Conservation (phyloP, 1,139 yeast genomes). For the Suhomyces kunorum region DNA sequence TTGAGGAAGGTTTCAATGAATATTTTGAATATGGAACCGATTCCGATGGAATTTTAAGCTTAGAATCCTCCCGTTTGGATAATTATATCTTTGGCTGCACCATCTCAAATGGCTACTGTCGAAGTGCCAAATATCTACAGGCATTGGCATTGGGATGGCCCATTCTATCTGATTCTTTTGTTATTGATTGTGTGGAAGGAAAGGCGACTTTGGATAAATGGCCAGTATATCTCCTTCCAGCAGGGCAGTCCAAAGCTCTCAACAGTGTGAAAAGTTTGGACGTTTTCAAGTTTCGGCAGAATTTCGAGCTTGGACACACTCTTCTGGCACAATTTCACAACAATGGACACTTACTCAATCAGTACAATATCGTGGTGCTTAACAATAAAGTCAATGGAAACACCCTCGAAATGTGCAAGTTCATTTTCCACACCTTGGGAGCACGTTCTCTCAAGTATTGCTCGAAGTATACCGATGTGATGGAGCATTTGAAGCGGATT, state of each 20-base stretch:
- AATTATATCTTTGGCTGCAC: conserved; percentile 60
- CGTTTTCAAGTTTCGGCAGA: conserved; percentile 38
- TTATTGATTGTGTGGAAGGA: conserved; percentile 52
- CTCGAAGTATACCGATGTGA: conserved; percentile 12
- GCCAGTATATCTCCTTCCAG: conserved; percentile 63
- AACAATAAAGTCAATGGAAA: conserved; percentile 24
- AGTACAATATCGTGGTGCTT: conserved; percentile 33
- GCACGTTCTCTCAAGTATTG: conserved; percentile 28
- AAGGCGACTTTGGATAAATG: conserved; percentile 34
- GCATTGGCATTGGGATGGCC: conserved; percentile 93
- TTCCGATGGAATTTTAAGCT: conserved; percentile 14
- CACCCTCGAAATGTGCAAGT: conserved; percentile 40
- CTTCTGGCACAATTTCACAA: conserved; percentile 41
- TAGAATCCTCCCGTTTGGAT: conserved; percentile 18
- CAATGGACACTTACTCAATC: conserved; percentile 37
- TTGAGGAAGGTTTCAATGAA: conserved; percentile 50
- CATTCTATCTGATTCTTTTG: conserved; percentile 59
- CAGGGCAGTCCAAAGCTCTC: conserved; percentile 58
- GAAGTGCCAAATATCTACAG: conserved; percentile 81
- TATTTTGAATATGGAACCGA: conserved; percentile 24
- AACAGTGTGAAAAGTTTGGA: conserved; percentile 43
- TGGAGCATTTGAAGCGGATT: conserved; percentile 7
- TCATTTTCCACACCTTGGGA: conserved; percentile 52
- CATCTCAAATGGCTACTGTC: conserved; percentile 54
- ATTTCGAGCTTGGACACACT: conserved; percentile 23